Evolutionary conservation across 2,329 filamentous ascomycete genomes (phyloP), one percentile per base, ranked within the genome.

Genomic region (Reticulascus tulasneorum): DNA sequence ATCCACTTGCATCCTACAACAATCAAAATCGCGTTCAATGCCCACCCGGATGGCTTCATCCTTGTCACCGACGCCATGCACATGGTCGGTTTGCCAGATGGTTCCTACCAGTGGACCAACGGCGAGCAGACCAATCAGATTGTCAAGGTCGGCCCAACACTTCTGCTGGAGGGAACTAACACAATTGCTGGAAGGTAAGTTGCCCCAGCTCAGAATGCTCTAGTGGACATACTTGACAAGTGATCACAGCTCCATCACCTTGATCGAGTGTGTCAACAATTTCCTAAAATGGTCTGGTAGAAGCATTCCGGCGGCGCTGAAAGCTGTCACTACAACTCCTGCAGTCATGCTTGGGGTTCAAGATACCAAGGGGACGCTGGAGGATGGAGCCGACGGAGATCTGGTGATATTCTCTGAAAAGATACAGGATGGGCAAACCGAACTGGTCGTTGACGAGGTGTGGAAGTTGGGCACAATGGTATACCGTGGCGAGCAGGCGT

Each of bases 11-110:
- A 95, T 50, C 86, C 88, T 0, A 90, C 87, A 2, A 86, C 85
- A 1, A 79, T 95, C 61, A 90, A 89, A 59, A 91, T 95, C 42
- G 89, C 90, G 2, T 94, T 83, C 67, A 86, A 86, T 47, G 82
- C 88, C 1, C 86, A 95, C 53, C 88, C 87, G 0, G 75, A 82
- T 5, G 90, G 90, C 1, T 82, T 93, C 52, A 84, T 95, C 42
- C 76, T 96, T 6, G 89, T 96, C 28, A 95, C 90, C 0, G 90
- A 96, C 59, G 89, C 89, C 6, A 94, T 94, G 87, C 82, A 86
- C 48, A 73, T 94, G 12, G 82, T 86, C 15, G 90, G 90, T 1
- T 69, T 94, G 35, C 84, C 85, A 0, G 89, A 95, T 51, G 90
- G 90, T 4, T 73, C 77, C 3, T 94, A 95, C 55, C 77, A 83